Evolutionary conservation across 371 early-diverging fungal species (phyloP), one percentile per base, ranked within the genome.

Genomic region (Rhizopus microsporus): DNA sequence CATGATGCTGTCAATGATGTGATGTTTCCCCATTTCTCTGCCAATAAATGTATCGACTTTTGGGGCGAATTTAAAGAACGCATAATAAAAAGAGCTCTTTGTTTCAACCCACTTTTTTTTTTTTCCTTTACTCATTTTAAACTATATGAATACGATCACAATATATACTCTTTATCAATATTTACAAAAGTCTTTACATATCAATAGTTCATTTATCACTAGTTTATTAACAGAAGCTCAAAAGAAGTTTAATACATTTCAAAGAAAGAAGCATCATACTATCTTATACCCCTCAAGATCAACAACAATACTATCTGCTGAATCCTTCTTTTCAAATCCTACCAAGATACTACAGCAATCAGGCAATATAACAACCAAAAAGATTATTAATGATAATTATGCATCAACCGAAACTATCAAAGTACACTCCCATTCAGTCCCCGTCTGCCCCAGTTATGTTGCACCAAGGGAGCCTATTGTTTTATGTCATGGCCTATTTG

Each of bases 401-500:
- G 42, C 42, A 40, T 42, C 15, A 9, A 31, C 30, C 9, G 50
- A 60, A 16, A n/a, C 33, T 1, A 35, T 60, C 23, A 65, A 60
- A 34, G 23, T 43, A 30, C 60, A 56, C 48, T 65, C 65, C 1
- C 57, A 60, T 23, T 23, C 49, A 34, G 65, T 60, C 3, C 30
- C 46, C 30, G 29, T 46, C 17, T 46, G 46, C 29, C 76, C 90
- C 2, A 66, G 72, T 15, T 92, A 92, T 69, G 63, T 78, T 47
- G 85, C 93, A 12, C 92, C 93, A 7, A 76, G 89, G 23, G 80
- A 91, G 45, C 92, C 93, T 15, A 82, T 95, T 54, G 91, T 94
- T 5, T 79, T 95, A 15, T 94, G 94, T 69, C 95, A 94, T 72
- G 95, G 93, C 0, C 75, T 96, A 30, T 96, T 90, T 75, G 96